Evolutionary conservation across 2,329 filamentous ascomycete species (phyloP), one percentile per base, ranked within the genome.

Genomic region (Colletotrichum theobromicola): DNA sequence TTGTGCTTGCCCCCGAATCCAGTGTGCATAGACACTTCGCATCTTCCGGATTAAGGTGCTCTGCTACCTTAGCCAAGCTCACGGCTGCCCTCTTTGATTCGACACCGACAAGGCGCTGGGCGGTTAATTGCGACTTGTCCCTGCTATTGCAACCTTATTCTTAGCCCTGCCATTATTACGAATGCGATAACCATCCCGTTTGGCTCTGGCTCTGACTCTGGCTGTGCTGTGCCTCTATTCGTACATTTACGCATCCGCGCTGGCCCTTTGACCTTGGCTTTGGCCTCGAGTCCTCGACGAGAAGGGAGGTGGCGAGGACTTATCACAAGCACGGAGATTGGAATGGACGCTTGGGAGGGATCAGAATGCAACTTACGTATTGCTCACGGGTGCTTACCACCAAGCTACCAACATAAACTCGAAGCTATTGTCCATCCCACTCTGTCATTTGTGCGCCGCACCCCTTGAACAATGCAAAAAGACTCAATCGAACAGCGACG

Each of bases 81-180:
- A n/a, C 35, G 34, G 42, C 46, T 26, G 57, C 34, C 32, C 24
- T 32, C 58, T 50, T 30, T 70, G 61, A 66, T 62, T 74, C 53
- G 67, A 62, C 24, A 24, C 15, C 34, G 15, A 66, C 61, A 55
- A 61, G 37, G 42, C 55, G 67, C 42, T 66, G 71, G 30, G 24
- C 67, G 71, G 71, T 53, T 71, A 66, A 61, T 66, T 74, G 37
- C 37, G 60, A 71, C 37, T 61, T 46, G 37, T 55, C 53, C 46
- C 60, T 62, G 67, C 26, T 66, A 70, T 62, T 74, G 62, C 46
- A 74, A 74, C 72, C 72, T 74, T 74, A 74, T 67, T 65, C 67
- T 57, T 60, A 72, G 68, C 62, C 72, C 57, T 63, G 68, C 50
- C 61, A 35, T 57, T 63, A 62, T 35, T 35, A 24, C 34, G 55